Percentiles rank a stretch among this genome's conserved stretches.
phyloP scores from a whole-genome alignment of 345 rosid species.

The Luvunga scandens region DNA sequence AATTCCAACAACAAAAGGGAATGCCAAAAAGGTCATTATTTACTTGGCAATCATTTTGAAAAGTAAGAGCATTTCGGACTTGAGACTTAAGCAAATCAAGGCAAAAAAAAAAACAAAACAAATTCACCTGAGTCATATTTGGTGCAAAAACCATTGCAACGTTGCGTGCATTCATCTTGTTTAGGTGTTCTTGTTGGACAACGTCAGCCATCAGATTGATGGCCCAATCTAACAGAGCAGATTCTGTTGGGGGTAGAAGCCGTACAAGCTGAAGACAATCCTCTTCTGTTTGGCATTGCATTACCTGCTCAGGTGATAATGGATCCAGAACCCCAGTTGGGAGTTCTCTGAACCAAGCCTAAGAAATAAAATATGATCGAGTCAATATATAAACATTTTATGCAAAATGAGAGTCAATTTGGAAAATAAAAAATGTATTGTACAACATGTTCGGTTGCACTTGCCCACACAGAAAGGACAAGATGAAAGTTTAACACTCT shows the following conservation, averaged over 20 bases:
- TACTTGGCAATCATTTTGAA: not conserved
- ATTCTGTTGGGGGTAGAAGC: slow-evolving; percentile 84
- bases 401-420: not conserved
- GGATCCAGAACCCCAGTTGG: slow-evolving; percentile 90
- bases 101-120: not conserved
- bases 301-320: slow-evolving; percentile 75
- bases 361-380: slow-evolving; percentile 3
- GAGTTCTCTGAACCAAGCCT: slow-evolving; percentile 99
- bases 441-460: not conserved
- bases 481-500: not conserved
- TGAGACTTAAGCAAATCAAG: not conserved
- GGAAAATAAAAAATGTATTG: not conserved
- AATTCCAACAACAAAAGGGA: not conserved
- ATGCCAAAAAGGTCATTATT: not conserved
- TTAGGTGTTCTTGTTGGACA: slow-evolving; percentile 70
- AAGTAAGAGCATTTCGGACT: not conserved
- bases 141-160: slow-evolving; percentile 97
- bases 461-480: not conserved
- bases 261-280: slow-evolving; percentile 69
- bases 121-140: slow-evolving; percentile 94
- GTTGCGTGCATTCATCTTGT: slow-evolving; percentile 97
- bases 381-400: not conserved
- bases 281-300: slow-evolving; percentile 82
- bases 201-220: slow-evolving; percentile 96
- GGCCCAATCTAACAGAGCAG: slow-evolving; percentile 87